Base-by-base conservation (phyloP, 2,329 filamentous ascomycete species). In the Tolypocladium album region DNA sequence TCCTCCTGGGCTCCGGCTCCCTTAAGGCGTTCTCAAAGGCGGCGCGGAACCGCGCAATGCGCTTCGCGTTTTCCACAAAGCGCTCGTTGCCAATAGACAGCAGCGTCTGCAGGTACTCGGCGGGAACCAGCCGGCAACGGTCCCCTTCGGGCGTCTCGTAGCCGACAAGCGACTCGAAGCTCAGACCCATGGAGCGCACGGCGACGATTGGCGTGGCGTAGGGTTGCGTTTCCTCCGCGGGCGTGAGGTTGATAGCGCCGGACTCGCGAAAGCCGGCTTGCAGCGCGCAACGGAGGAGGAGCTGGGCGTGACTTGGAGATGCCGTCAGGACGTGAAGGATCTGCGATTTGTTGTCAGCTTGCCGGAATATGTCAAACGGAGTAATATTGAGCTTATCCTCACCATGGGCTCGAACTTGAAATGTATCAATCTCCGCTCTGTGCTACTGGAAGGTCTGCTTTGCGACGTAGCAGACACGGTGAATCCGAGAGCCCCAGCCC, bases 401-500 rank as follows among this genome's bases (percentile, higher is more conserved):
- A 96, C 92, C 91, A 97, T 92, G 5, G 92, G 91, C 72, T 97
- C 92, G 69, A 95, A 97, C 73, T 96, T 94, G 75, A 96, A 89
- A 73, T 93, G 90, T 57, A 96, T 80, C 72, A 83, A 74, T 68
- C 82, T 78, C 67, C 75, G 72, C 60, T 70, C 70, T 58, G 65
- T 68, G 59, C 63, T 71, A 43, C 62, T 62, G 4, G 61, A 61
- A 12, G 60, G 58, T 40, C 59, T 60, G 38, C 59, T 62, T n/a
- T 70, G 62, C 66, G 58, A 20, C 67, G 70, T 56, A 66, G 72
- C 61, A 17, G 60, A 40, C 36, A 64, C 64, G 13, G 60, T 58
- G 34, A 75, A 61, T 7, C 65, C 67, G 34, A 75, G 63, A 4
- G 65, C 58, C 42, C 64, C 72, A 56, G 60, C 66, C 72, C 67